Conservation (phyloP, 345 rosid species). For the Arabidopsis suecica region DNA sequence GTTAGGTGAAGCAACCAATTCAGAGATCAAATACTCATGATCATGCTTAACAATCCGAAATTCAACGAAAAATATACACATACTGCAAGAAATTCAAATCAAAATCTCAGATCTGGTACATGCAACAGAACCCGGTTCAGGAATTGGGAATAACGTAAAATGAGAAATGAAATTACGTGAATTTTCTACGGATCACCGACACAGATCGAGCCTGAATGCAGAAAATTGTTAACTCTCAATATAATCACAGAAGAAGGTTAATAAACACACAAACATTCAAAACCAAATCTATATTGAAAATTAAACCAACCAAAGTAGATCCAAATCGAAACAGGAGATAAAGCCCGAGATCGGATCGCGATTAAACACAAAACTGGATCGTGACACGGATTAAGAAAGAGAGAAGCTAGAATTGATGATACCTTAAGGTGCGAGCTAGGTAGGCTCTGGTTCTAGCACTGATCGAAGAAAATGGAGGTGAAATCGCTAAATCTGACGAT, state of each 20-base stretch:
- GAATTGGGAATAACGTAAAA: constrained; percentile 3
- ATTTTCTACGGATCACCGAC: constrained; percentile 43
- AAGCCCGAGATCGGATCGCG: constrained; percentile 36
- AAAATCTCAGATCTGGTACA: constrained; percentile 45
- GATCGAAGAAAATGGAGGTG: constrained; percentile 30
- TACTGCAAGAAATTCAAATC: constrained; percentile 17
- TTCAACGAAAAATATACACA: background rate
- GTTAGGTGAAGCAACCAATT: constrained; percentile 18
- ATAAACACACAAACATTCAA: background rate
- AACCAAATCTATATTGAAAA: constrained; percentile 16
- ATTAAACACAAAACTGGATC: constrained; percentile 25
- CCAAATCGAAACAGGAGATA: constrained; percentile 34
- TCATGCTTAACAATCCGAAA: constrained; percentile 20
- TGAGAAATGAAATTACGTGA: constrained; percentile 31
- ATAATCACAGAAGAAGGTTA: background rate
- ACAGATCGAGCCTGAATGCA: constrained; percentile 38
- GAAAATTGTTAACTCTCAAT: background rate
- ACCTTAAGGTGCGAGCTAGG: constrained; percentile 33
- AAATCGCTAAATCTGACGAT: constrained; percentile 43
- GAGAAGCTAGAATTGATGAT: background rate
- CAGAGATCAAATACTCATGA: constrained; percentile 12
- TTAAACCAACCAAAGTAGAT: constrained; percentile 2
- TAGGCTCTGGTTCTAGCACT: constrained; percentile 28
- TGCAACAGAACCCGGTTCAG: constrained; percentile 31
- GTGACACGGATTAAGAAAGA: background rate